Evolutionary conservation across 305 asterid genomes (phyloP).

Genomic region (Fraxinus latifolia): DNA sequence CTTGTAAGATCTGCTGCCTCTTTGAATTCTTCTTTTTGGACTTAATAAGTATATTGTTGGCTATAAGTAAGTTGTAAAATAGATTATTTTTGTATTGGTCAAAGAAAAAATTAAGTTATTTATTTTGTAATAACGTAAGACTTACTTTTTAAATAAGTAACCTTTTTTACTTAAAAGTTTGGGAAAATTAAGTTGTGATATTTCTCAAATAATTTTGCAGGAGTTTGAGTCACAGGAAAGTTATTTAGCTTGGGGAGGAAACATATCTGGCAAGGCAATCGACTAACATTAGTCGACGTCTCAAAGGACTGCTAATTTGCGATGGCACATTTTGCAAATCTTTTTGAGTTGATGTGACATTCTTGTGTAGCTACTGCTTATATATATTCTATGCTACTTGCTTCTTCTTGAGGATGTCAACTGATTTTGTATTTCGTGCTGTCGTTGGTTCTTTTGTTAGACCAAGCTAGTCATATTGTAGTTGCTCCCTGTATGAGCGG

Average conservation of each 20-base stretch:
- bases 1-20: constrained; percentile 41
- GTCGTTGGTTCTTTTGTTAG: background rate
- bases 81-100: background rate
- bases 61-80: background rate
- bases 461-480: background rate
- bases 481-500: background rate
- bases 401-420: background rate
- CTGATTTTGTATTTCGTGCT: background rate
- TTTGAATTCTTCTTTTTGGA: background rate
- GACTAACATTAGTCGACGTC: constrained; percentile 18
- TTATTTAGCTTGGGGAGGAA: constrained; percentile 83
- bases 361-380: constrained; percentile 8
- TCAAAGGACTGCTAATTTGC: background rate
- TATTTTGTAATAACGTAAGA: background rate
- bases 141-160: background rate
- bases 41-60: background rate
- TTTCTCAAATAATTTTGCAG: constrained; percentile 32
- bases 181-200: background rate
- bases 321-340: constrained; percentile 12
- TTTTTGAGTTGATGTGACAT: background rate
- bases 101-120: background rate
- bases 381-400: background rate
- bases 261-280: constrained; percentile 31
- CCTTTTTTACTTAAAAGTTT: background rate
- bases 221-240: constrained; percentile 91